A percentile compares a stretch with the other conserved stretches of the same genome.
phyloP scores from a whole-genome alignment of 257 asterid genomes.

The Nicotiana benthamiana region DNA sequence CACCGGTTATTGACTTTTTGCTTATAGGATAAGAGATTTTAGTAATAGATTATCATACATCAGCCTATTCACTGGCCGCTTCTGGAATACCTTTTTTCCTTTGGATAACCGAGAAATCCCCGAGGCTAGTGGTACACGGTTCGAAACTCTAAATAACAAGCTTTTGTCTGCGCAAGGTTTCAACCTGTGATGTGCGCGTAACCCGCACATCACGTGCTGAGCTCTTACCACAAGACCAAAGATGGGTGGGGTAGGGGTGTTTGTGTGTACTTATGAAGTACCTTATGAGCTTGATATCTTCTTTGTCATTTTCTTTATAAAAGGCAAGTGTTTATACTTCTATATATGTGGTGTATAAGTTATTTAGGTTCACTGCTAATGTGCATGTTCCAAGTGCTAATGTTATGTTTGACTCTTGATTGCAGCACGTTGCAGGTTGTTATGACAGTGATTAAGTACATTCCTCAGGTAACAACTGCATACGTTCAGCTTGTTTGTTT shows the following conservation, averaged over 20 bases:
- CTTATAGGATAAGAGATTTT: not conserved
- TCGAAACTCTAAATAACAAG: no score
- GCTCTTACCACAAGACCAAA: no score
- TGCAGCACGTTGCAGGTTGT: conserved; percentile 76
- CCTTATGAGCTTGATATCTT: not conserved
- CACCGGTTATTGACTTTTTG: not conserved
- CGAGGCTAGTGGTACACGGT: no score
- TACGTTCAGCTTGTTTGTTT: not conserved
- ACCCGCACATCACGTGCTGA: no score
- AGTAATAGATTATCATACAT: not conserved
- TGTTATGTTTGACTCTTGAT: not conserved
- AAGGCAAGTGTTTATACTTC: not conserved
- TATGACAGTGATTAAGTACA: conserved; percentile 84
- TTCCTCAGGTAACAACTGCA: conserved; percentile 69
- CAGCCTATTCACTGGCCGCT: no score
- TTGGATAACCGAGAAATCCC: no score
- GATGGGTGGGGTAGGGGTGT: no score
- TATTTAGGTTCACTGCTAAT: not conserved
- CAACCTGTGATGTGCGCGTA: no score
- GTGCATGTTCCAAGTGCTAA: not conserved
- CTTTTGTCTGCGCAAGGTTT: no score
- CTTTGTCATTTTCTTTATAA: not conserved
- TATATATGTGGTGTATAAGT: not conserved
- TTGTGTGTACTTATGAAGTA: not conserved
- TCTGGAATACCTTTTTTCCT: not conserved